Evolutionary conservation across 148 eudicot species (phyloP).

Genomic region (Drosera capensis): DNA sequence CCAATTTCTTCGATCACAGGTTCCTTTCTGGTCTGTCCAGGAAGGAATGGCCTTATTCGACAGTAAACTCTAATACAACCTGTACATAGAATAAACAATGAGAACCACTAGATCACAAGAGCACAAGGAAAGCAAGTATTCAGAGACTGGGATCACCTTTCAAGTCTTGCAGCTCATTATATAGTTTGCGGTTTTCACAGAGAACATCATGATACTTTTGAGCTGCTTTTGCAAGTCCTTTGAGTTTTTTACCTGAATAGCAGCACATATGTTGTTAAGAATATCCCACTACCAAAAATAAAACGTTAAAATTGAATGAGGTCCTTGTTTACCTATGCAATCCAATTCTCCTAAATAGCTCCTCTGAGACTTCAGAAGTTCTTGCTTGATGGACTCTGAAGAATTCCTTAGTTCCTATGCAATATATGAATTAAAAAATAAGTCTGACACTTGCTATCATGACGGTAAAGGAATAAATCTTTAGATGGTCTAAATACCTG

Average conservation of each 20-base stretch:
- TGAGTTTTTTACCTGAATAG: conserved; percentile 48
- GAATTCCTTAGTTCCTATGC: conserved; percentile 64
- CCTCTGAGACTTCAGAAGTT: conserved; percentile 43
- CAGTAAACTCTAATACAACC: conserved; percentile 93
- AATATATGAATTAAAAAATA: conserved; percentile 6
- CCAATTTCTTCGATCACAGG: conserved; percentile 86
- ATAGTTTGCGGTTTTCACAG: conserved; percentile 78
- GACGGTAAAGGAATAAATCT: conserved; percentile 4
- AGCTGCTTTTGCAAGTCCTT: conserved; percentile 62
- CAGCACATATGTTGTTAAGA: neutral
- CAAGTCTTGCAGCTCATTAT: conserved; percentile 89
- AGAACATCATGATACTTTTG: conserved; percentile 83
- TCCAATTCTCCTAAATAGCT: conserved; percentile 49
- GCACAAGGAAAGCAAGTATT: too few species aligned
- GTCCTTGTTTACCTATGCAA: conserved; percentile 57
- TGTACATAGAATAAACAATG: conserved; percentile 2
- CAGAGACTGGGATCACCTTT: conserved; percentile 85
- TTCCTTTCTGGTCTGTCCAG: conserved; percentile 35
- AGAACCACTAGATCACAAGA: neutral
- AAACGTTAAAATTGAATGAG: neutral
- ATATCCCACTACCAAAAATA: neutral
- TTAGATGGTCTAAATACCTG: conserved; percentile 21
- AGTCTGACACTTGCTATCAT: conserved; percentile 4
- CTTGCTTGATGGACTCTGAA: conserved; percentile 60
- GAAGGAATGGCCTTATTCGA: conserved; percentile 73